Evolutionary conservation across 208 protist species (phyloP), one percentile per base, ranked within the genome.

Genomic region (Crithidia mellificae): DNA sequence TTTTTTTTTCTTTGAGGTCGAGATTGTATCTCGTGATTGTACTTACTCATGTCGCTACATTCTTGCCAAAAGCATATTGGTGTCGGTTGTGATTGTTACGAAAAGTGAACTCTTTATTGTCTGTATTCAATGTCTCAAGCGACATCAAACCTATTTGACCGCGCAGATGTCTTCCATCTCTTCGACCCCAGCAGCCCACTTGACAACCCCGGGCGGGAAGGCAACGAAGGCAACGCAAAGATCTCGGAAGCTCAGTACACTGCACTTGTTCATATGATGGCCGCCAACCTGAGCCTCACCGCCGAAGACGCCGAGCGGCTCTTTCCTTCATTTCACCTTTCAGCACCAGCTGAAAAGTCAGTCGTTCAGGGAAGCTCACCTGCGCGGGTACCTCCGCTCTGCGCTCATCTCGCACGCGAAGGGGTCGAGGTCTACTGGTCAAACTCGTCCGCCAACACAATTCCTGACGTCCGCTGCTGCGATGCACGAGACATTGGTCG

Each of bases 401-500:
- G 84, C 73, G 74, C 63, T 8, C 84, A 90, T 50, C 56, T 90
- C n/a, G 22, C 56, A 1, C 84, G 81, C 6, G 84, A 90, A 69
- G 70, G 72, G 19, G 84, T 55, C 19, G 62, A n/a, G 44, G 30
- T 22, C 14, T 68, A 64, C 61, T 51, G 53, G 59, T 38, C 69
- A 14, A 3, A 36, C 32, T 27, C 54, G 2, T 52, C 68, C 2
- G 36, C 55, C 38, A 32, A 52, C 59, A 20, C 32, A 19, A 76
- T 74, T 41, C 63, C 68, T 24, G 56, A 63, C 32, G 72, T 77
- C 22, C 72, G 63, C 19, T 77, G 64, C 63, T 70, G 72, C 39
- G 57, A 69, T 47, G 69, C 62, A 11, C 51, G 69, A 20, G 69
- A 74, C 9, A 19, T 68, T 22, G 27, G 49, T n/a, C 54, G 68